Base-by-base conservation (phyloP, 73 alveolate genomes). In the Diophrys appendiculata region DNA sequence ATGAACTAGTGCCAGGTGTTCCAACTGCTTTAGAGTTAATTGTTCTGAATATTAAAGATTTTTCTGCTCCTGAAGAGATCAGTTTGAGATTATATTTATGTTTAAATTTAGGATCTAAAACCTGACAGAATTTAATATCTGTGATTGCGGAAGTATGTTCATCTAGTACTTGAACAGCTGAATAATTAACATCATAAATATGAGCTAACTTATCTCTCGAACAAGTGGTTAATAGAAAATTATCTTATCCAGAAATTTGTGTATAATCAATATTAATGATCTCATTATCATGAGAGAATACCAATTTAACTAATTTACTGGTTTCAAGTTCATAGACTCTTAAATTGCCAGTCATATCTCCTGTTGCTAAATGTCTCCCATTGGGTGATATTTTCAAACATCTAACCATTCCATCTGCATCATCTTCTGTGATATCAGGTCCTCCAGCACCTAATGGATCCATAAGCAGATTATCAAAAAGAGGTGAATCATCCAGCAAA, bases 251-350 rank as follows among this genome's bases (percentile, higher is more conserved):
- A 29, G 35, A 28, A 25, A 5, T n/a, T 23, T 67, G 88, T 26
- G 82, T 80, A 60, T 73, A 90, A 73, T 92, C 98, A 1, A 92
- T 26, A 30, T 90, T 56, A 23, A 78, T 60, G 25, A 92, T 82
- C 54, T 92, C 98, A 31, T 76, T 65, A 30, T 89, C 93, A 67
- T 92, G 98, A 32, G 96, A 94, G 60, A 77, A 74, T 25, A 92
- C 81, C 65, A 80, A 65, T 54, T 89, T 54, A 29, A 82, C 33
- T 30, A 84, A 90, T 26, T 74, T 82, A 52, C 81, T 81, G 14
- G 90, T 70, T 30, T 68, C 68, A 29, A 84, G 73, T 30, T 88
- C 83, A 71, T 89, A 88, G 27, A 92, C 81, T 34, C 94, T 67
- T 35, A 92, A 43, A 60, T 72, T 84, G 28, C 98, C 98, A 23